These are phyloP conservation scores for Nakazawaea laoshanensis DNA, from an alignment of 805 yeast species.

Conservation along the genomic window DNA sequence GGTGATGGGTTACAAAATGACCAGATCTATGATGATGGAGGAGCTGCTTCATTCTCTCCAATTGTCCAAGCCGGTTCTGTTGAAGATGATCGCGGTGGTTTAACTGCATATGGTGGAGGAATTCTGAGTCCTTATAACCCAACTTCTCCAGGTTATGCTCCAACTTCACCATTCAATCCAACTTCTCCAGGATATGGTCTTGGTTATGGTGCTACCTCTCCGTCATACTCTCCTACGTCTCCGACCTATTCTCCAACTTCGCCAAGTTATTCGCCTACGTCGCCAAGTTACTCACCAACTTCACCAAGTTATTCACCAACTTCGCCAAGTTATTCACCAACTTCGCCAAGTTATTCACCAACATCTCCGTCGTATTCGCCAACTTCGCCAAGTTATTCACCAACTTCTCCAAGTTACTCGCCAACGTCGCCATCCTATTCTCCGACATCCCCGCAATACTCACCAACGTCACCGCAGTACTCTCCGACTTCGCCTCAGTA, in stretches of 20 bases:
- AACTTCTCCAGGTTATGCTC: conserved; percentile 29
- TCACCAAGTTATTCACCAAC: conserved; percentile 67
- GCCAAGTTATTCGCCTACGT: conserved; percentile 60
- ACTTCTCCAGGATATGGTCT: conserved; percentile 45
- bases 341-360: conserved; percentile 72
- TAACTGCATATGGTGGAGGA: conserved; percentile 81
- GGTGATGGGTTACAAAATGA: conserved; percentile 46
- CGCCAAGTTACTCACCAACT: conserved; percentile 66
- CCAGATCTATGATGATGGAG: conserved; percentile 35
- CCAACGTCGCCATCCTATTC: conserved; percentile 79
- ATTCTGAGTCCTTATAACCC: conserved; percentile 31
- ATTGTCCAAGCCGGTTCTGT: conserved; percentile 77
- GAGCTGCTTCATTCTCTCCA: conserved; percentile 90
- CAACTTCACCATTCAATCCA: conserved; percentile 53
- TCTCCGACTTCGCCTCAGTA: conserved; percentile 71
- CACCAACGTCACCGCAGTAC: conserved; percentile 76
- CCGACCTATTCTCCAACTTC: conserved; percentile 63
- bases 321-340: conserved; percentile 69
- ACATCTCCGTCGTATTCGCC: conserved; percentile 60
- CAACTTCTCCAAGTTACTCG: conserved; percentile 61
- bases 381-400: conserved; percentile 50
- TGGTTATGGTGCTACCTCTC: conserved; percentile 43
- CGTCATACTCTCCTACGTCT: conserved; percentile 68
- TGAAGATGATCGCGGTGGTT: conserved; percentile 64
- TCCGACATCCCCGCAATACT: conserved; percentile 64